Evolutionary conservation across 176 grass and related monocot genomes (phyloP).

Genomic region (Eleusine coracana): DNA sequence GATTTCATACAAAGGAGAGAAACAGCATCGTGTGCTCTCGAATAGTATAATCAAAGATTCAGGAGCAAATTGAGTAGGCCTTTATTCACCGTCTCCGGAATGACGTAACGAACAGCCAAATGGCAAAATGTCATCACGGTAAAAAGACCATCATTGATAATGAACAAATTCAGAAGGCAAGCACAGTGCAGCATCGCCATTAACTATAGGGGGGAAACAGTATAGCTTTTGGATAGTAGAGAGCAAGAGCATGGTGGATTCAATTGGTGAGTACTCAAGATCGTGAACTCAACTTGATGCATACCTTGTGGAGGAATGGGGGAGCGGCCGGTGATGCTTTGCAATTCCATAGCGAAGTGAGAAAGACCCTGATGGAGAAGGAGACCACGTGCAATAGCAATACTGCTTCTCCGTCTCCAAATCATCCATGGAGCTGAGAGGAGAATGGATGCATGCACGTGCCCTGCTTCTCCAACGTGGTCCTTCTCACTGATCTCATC

Average conservation of each 20-base stretch:
- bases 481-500: slow-evolving; percentile 28
- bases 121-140: background rate
- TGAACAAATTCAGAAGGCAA: background rate
- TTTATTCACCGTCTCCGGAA: background rate
- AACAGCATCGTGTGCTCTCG: background rate
- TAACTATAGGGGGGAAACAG: background rate
- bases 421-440: background rate
- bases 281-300: background rate
- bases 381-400: slow-evolving; percentile 56
- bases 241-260: background rate
- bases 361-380: slow-evolving; percentile 60
- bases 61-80: background rate
- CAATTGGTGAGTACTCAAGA: background rate
- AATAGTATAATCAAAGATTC: background rate
- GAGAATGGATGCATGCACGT: slow-evolving; percentile 46
- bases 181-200: background rate
- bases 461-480: slow-evolving; percentile 71
- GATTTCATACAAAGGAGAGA: background rate
- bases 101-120: background rate
- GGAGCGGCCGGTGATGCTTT: background rate
- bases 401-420: background rate
- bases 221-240: background rate
- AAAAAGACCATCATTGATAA: background rate
- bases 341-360: background rate
- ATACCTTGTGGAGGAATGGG: background rate